Evolutionary conservation across 2,329 filamentous ascomycete species (phyloP), one percentile per base, ranked within the genome.

Genomic region (Xylariaceae sp.): DNA sequence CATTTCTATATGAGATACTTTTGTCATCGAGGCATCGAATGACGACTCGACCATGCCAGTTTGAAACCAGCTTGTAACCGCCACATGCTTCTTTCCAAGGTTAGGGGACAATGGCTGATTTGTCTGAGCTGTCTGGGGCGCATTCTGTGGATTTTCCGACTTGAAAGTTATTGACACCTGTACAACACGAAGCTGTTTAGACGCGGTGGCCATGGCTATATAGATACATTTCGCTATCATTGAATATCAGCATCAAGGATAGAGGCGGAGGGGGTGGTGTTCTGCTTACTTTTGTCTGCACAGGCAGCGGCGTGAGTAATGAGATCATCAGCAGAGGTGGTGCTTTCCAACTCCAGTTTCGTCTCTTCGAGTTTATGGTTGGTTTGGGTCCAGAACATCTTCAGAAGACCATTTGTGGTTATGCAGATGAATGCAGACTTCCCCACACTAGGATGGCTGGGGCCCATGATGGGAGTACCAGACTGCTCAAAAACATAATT

Each of bases 341-440:
- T 77, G 54, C 83, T 85, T 63, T 91, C 87, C 33, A 95, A 70
- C 55, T 92, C 87, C n/a, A 85, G 73, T 3, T 79, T 80, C 0
- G 82, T 80, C 62, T 95, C 88, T 52, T 85, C 81, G 70, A 89
- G 85, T 58, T 82, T 82, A 48, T 76, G 80, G 65, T 84, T 89
- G 39, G 81, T 83, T 56, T 91, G 88, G 38, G 87, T 81, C 71
- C 86, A 96, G 43, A 91, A 77, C 61, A 96, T 75, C 60, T 85
- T 86, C 47, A 96, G 74, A 42, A 82, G 71, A 7, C 89, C 89
- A 58, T 83, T 83, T 40, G 84, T 80, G 30, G 88, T 94, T 46
- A 96, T 78, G 56, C 85, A 87, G 11, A 96, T 69, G 39, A 96
- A 69, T 1, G 88, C 87, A 43, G 87, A 86, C 66, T 88, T 90